Evolutionary conservation across 2,329 filamentous ascomycete species (phyloP).

Genomic region (Colletotrichum navitas): DNA sequence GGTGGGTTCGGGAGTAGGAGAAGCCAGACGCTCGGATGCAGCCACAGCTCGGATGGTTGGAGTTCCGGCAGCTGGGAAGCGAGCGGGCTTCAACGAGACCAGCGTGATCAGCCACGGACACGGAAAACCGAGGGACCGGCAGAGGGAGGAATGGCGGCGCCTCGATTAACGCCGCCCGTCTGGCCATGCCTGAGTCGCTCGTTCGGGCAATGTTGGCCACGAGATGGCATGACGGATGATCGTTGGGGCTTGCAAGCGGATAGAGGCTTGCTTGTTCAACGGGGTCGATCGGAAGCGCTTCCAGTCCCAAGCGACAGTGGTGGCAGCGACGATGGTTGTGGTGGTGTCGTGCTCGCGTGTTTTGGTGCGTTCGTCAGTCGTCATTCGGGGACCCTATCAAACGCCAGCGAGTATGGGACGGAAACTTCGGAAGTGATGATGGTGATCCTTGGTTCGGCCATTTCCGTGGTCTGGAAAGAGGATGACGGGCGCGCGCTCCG

Average conservation of each 20-base stretch:
- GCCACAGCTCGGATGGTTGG: slow-evolving; percentile 42
- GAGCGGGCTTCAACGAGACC: background rate
- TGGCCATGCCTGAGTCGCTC: background rate
- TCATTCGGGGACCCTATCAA: background rate
- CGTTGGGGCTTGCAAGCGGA: slow-evolving; percentile 5
- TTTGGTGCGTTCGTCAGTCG: slow-evolving; percentile 10
- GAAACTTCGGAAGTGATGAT: background rate
- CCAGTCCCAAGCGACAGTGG: slow-evolving; percentile 1
- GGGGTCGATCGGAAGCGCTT: background rate
- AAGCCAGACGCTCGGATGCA: slow-evolving; percentile 41
- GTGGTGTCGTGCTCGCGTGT: background rate
- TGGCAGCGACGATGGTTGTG: background rate
- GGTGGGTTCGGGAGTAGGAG: slow-evolving; percentile 32
- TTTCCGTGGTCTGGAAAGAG: slow-evolving; percentile 1
- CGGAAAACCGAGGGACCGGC: slow-evolving; percentile 36
- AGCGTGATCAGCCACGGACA: slow-evolving; percentile 40
- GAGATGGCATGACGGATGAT: slow-evolving; percentile 5
- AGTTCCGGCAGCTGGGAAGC: slow-evolving; percentile 40
- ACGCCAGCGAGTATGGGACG: slow-evolving; percentile 3
- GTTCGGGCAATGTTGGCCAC: slow-evolving; percentile 19
- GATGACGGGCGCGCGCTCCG: background rate
- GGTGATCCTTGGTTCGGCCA: background rate
- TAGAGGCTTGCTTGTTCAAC: slow-evolving; percentile 1
- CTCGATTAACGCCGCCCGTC: slow-evolving; percentile 11
- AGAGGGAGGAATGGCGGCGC: slow-evolving; percentile 18